These are phyloP conservation scores for Chaetothyriales sp. DNA, from an alignment of 2,329 filamentous ascomycete species.

Conservation along the genomic window DNA sequence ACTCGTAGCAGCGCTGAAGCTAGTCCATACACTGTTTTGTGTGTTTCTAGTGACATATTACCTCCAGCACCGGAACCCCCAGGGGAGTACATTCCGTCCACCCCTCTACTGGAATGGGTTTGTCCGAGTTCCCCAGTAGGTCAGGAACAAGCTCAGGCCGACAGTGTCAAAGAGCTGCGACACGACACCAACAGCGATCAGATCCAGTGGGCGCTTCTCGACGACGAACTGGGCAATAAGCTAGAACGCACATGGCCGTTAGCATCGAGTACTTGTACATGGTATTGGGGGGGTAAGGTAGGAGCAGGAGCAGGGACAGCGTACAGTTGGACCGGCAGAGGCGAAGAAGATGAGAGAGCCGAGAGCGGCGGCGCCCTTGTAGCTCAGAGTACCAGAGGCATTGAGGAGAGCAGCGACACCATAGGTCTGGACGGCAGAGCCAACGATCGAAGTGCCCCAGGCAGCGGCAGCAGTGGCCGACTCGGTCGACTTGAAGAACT, in stretches of 20 bases:
- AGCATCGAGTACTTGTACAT: not conserved
- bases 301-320: not conserved
- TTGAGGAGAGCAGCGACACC: conserved; percentile 84
- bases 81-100: not conserved
- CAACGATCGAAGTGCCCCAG: conserved; percentile 79
- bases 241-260: conserved; percentile 33
- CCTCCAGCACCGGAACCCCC: not conserved
- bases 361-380: conserved; percentile 93
- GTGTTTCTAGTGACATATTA: not conserved
- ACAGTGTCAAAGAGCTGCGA: conserved; percentile 86
- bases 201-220: conserved; percentile 85
- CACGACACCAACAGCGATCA: conserved; percentile 68
- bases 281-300: no score
- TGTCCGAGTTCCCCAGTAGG: conserved; percentile 93
- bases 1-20: not conserved
- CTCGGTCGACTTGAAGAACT: conserved; percentile 90
- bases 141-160: conserved; percentile 79
- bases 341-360: conserved; percentile 84
- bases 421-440: conserved; percentile 77
- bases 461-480: conserved; percentile 72
- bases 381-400: conserved; percentile 83
- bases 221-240: conserved; percentile 74
- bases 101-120: conserved; percentile 63
- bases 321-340: conserved; percentile 27
- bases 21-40: not conserved